Evolutionary conservation across 345 rosid species (phyloP), one percentile per base, ranked within the genome.

Genomic region (Lepidium africanum): DNA sequence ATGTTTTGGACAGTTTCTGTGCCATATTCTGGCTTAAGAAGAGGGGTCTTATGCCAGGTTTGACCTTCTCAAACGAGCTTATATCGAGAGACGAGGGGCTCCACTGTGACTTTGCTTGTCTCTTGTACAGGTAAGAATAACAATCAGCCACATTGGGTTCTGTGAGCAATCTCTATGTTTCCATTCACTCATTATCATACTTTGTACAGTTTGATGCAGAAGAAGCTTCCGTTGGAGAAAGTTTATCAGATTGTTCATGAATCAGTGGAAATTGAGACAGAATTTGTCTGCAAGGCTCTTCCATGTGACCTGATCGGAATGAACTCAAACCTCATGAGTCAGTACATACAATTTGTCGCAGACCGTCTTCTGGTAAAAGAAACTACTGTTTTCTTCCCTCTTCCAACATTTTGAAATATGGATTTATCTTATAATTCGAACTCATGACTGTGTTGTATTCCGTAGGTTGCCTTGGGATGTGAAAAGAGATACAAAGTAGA

Each of bases 11-110:
- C 89, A 92, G 98, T 81, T 92, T 92, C 77, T 92, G 97, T 72
- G 87, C 97, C 78, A 85, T 90, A 67, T 92, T 92, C 79, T 88
- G 97, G 97, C 93, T 92, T 47, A 90, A 92, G 75, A 92, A 90
- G 89, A 84, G 98, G 74, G 96, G 96, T 74, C 72, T 90, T 63
- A 90, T 92, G 98, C 96, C 98, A 5, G 98, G 97, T 66, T 82
- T 92, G 78, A 90, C 92, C 35, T 92, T 90, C 73, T 92, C 96
- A 17, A 92, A 92, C 56, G 98, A 92, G 80, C 90, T 90, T 70
- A 90, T 92, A 72, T 88, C 97, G 45, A 84, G 96, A 81, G 98
- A 92, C 1, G 96, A 90, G 76, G 98, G 98, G 1, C 86, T 92
- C 17, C 97, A 88, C 65, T 92, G 97, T 78, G 97, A 92, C 80